A percentile compares a stretch with the other conserved stretches of the same genome.
Evolutionary conservation across 2,329 filamentous ascomycete species (phyloP).

Genomic region (Stemphylium beticola): DNA sequence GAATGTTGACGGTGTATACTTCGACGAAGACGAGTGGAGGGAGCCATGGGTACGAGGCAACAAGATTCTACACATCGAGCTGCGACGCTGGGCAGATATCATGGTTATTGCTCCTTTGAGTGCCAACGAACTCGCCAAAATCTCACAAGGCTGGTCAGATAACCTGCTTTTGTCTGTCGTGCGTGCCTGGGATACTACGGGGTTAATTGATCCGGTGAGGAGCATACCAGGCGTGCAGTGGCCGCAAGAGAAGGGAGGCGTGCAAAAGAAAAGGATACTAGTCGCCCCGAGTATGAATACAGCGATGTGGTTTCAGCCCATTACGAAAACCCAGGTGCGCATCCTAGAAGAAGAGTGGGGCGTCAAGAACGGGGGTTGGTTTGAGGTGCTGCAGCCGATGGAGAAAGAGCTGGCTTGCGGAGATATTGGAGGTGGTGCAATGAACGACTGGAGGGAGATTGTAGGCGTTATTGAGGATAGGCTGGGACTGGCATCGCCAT

Average conservation of each 20-base stretch:
- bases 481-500: conserved; percentile 25
- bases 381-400: conserved; percentile 75
- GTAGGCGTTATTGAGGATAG: conserved; percentile 66
- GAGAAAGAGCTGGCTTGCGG: conserved; percentile 84
- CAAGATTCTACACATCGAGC: conserved; percentile 88
- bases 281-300: conserved; percentile 88
- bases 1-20: conserved; percentile 81
- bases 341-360: conserved; percentile 79
- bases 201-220: conserved; percentile 40
- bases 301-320: conserved; percentile 86
- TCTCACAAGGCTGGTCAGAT: conserved; percentile 78
- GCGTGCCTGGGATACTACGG: conserved; percentile 81
- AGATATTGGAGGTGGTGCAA: conserved; percentile 80
- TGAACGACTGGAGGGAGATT: conserved; percentile 81
- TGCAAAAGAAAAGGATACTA: conserved; percentile 65
- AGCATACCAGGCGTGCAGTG: conserved; percentile 33
- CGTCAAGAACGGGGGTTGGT: conserved; percentile 54
- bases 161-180: conserved; percentile 75
- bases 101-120: conserved; percentile 81
- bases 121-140: conserved; percentile 86
- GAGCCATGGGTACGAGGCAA: conserved; percentile 77
- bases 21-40: conserved; percentile 85
- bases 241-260: conserved; percentile 22
- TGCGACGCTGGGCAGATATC: conserved; percentile 81
- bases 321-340: conserved; percentile 74